These are phyloP conservation scores for Draba incana DNA, from an alignment of 345 rosid genomes.

Conservation along the genomic window DNA sequence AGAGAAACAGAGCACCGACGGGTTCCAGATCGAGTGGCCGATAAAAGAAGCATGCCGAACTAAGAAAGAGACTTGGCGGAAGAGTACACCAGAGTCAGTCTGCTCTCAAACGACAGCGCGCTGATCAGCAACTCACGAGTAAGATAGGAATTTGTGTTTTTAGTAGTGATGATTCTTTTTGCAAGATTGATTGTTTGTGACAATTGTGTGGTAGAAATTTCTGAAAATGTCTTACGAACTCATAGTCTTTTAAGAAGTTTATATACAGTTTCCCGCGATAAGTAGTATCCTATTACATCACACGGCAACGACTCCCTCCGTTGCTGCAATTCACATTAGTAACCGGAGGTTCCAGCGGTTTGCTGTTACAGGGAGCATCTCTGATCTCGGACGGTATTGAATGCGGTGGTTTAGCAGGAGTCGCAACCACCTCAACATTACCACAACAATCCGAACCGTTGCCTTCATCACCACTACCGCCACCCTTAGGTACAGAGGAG, in stretches of 20 bases:
- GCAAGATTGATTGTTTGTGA: conserved; percentile 31
- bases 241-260: not conserved
- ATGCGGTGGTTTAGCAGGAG: conserved; percentile 9
- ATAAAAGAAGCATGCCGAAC: conserved; percentile 33
- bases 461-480: not conserved
- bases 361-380: not conserved
- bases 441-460: conserved; percentile 2
- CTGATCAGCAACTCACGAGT: conserved; percentile 20
- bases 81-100: conserved; percentile 29
- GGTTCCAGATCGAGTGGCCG: conserved; percentile 35
- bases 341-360: conserved; percentile 1
- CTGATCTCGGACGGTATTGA: conserved; percentile 1
- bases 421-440: conserved; percentile 6
- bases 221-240: not conserved
- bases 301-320: conserved; percentile 11
- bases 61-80: conserved; percentile 36
- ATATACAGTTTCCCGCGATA: conserved; percentile 5
- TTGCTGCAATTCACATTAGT: conserved; percentile 21
- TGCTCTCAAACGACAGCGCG: conserved; percentile 39
- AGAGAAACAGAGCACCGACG: conserved; percentile 52
- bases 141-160: conserved; percentile 27
- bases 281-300: conserved; percentile 17
- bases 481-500: conserved; percentile 1
- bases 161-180: conserved; percentile 39
- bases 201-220: conserved; percentile 18